These are phyloP conservation scores for Strigomonas culicis DNA, from an alignment of 208 protist species.

Conservation along the genomic window DNA sequence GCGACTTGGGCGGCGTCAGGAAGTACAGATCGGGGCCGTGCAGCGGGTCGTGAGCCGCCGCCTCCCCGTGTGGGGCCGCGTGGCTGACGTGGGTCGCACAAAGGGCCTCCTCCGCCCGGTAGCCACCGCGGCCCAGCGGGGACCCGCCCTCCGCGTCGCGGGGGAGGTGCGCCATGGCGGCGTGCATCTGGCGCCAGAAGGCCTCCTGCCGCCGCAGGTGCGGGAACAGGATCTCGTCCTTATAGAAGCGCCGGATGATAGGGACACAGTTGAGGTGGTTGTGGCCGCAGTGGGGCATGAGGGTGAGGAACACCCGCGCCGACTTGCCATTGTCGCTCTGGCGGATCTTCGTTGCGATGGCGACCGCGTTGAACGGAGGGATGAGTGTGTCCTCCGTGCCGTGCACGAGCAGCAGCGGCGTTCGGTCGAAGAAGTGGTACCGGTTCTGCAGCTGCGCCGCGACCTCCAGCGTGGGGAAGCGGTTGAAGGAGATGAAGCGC, in stretches of 20 bases:
- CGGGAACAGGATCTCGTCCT: slow-evolving; percentile 33
- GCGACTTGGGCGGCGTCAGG: too few species aligned
- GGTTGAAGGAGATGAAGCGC: slow-evolving; percentile 32
- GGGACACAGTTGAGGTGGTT: slow-evolving; percentile 31
- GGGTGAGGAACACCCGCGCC: slow-evolving; percentile 28
- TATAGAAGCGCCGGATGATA: slow-evolving; percentile 40
- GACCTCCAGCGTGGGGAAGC: slow-evolving; percentile 31
- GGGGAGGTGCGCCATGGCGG: background rate
- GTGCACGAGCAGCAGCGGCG: slow-evolving; percentile 41
- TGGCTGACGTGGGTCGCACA: too few species aligned
- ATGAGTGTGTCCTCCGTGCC: slow-evolving; percentile 30
- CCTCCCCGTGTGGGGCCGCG: too few species aligned
- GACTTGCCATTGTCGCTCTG: slow-evolving; percentile 20
- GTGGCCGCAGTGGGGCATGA: slow-evolving; percentile 23
- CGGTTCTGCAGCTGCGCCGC: slow-evolving; percentile 30
- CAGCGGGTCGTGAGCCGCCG: too few species aligned
- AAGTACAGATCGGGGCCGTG: too few species aligned
- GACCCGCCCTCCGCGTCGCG: background rate
- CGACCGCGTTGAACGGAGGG: slow-evolving; percentile 28
- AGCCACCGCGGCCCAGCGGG: too few species aligned
- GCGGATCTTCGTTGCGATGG: slow-evolving; percentile 28
- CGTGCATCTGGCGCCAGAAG: slow-evolving; percentile 18
- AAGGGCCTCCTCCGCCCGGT: too few species aligned
- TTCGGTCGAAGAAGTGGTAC: slow-evolving; percentile 27
- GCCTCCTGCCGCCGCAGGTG: slow-evolving; percentile 25